Base-by-base conservation (phyloP, 2,329 filamentous ascomycete species). In the Fusarium domesticum region DNA sequence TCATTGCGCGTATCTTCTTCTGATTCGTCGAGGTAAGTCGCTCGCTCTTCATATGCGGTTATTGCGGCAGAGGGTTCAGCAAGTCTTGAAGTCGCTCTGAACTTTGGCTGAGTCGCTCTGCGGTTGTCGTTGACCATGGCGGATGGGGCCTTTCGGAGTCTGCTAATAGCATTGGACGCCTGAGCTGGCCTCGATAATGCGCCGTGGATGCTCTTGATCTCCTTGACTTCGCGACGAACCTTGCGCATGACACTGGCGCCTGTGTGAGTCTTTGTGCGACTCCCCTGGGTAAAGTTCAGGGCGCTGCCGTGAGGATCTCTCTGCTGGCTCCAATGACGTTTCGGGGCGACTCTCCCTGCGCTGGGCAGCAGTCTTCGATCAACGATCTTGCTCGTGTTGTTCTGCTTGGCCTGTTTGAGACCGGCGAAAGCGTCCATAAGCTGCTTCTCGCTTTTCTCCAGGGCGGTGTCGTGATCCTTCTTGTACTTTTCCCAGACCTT, bases 401-500 rank as follows among this genome's bases (percentile, higher is more conserved):
- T 73, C 28, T 76, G 73, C 52, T 80, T 80, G 48, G 80, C 70
- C 45, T 79, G 70, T 57, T 77, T 74, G 49, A 85, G 73, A 12
- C 74, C 78, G 12, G 75, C 73, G 35, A 85, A 69, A 33, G 78
- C 76, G 36, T 72, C 72, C 56, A 73, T 77, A 43, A 89, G 70
- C 41, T 72, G 73, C 47, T 74, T 75, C 45, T 80, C 76, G 53
- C 84, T 83, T 48, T 78, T 78, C 38, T 78, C 72, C 6, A 85
- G 73, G 40, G 79, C 73, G 39, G 74, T 69, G 25, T 79, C 71
- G 30, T 82, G 77, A 50, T 84, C 73, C 33, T 71, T 72, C 52
- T 80, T 76, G 60, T 91, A 84, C 51, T 82, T 81, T 52, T 76
- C 72, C 69, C 95, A 96, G 12, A 95, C 75, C 43, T 85, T 81